These are phyloP conservation scores for Protomyces inundatus DNA, from an alignment of 1,139 yeast species.

Conservation along the genomic window DNA sequence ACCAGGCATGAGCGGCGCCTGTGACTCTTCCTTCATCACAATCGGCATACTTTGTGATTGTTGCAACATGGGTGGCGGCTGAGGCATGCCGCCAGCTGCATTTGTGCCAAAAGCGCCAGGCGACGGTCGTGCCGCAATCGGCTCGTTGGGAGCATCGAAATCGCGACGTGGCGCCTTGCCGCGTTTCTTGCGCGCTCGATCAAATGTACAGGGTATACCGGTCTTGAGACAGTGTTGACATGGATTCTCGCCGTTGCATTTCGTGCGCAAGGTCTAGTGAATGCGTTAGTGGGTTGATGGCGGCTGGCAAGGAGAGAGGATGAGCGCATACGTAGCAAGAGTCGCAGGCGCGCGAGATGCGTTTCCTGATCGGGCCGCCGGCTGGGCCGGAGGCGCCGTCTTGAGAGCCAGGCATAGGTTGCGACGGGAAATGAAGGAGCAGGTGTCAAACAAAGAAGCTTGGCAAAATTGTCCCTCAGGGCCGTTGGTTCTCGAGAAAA, in stretches of 20 bases:
- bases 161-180: conserved; percentile 17
- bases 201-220: conserved; percentile 10
- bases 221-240: conserved; percentile 21
- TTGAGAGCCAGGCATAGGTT: neutral
- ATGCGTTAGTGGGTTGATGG: conserved; percentile 41
- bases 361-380: conserved; percentile 30
- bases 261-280: conserved; percentile 31
- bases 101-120: neutral
- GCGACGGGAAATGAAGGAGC: no score
- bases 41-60: neutral
- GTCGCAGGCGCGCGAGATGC: conserved; percentile 44
- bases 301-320: conserved; percentile 44
- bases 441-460: no score
- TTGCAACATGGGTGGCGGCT: conserved; percentile 8
- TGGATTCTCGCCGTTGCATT: conserved; percentile 12
- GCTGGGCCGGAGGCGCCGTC: neutral
- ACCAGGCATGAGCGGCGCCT: neutral
- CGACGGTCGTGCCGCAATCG: neutral
- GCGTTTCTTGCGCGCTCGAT: conserved; percentile 20
- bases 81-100: neutral
- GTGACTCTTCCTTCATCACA: neutral
- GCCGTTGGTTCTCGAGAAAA: no score
- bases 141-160: neutral
- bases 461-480: no score
- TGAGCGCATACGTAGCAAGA: conserved; percentile 40